These are phyloP conservation scores for Nemophila menziesii DNA, from an alignment of 257 asterid genomes.

Conservation along the genomic window DNA sequence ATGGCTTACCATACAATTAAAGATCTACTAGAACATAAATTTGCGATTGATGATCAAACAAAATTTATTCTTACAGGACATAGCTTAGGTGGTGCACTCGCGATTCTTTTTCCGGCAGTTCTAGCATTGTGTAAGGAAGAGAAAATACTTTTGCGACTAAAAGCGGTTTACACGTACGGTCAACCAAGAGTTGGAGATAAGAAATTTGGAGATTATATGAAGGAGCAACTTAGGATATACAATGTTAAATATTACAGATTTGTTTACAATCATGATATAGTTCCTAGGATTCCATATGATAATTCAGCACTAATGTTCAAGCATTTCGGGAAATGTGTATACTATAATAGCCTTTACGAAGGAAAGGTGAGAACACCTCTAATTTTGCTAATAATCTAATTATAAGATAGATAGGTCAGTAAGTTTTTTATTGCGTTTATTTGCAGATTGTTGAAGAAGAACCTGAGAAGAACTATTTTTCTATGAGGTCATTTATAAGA, in stretches of 20 bases:
- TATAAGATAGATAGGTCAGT: neutral
- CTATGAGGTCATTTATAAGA: constrained; percentile 7
- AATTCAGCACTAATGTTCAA: constrained; percentile 24
- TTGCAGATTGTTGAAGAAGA: constrained; percentile 32
- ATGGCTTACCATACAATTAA: constrained; percentile 32
- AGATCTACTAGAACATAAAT: constrained; percentile 13
- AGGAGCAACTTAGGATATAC: constrained; percentile 13
- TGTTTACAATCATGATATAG: constrained; percentile 49
- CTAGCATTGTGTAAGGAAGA: constrained; percentile 32
- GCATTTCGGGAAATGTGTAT: constrained; percentile 52
- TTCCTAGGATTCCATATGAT: constrained; percentile 50
- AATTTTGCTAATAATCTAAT: too few relatives aligned
- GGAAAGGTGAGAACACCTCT: constrained; percentile 23
- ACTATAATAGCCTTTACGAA: constrained; percentile 33
- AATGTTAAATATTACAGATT: constrained; percentile 33
- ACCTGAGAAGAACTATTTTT: constrained; percentile 30
- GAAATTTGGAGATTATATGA: constrained; percentile 35
- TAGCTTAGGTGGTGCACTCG: constrained; percentile 65
- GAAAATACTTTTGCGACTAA: constrained; percentile 27
- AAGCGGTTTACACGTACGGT: constrained; percentile 52
- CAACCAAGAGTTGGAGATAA: constrained; percentile 64
- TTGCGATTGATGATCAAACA: constrained; percentile 7
- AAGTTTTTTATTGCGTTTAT: neutral
- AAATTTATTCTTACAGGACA: constrained; percentile 48
- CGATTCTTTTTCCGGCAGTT: constrained; percentile 40